phyloP scores from a whole-genome alignment of 768 basidiomycete species.

The Jaapia argillacea region DNA sequence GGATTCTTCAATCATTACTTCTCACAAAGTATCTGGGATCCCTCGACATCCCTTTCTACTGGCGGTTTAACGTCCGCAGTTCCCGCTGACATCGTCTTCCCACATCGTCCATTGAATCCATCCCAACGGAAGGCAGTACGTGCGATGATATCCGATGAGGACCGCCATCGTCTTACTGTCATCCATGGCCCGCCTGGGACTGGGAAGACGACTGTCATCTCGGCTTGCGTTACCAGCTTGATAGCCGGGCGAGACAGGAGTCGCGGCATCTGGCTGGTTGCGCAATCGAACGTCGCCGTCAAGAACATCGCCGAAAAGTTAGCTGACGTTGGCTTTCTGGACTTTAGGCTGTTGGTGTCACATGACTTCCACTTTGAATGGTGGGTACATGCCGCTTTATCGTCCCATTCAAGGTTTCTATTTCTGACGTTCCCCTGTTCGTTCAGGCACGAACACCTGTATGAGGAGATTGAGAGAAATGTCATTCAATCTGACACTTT shows the following conservation, averaged over 20 bases:
- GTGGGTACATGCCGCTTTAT: constrained; percentile 17
- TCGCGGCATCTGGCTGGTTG: constrained; percentile 27
- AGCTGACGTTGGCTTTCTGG: constrained; percentile 16
- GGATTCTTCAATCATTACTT: constrained; percentile 14
- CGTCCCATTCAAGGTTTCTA: too few relatives aligned
- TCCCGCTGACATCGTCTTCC: neutral
- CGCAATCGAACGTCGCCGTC: constrained; percentile 41
- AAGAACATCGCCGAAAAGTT: constrained; percentile 45
- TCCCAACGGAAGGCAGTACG: constrained; percentile 20
- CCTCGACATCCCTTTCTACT: neutral
- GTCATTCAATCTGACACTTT: constrained; percentile 29
- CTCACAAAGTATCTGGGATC: constrained; percentile 19
- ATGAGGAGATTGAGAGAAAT: constrained; percentile 20
- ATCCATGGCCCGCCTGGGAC: constrained; percentile 15
- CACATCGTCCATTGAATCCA: constrained; percentile 11
- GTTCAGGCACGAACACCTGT: constrained; percentile 42
- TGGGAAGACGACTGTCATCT: constrained; percentile 15
- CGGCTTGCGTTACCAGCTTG: constrained; percentile 7
- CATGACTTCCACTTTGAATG: constrained; percentile 36
- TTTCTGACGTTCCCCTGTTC: too few relatives aligned
- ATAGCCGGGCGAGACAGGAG: constrained; percentile 2
- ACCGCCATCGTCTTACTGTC: constrained; percentile 8
- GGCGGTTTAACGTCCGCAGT: neutral
- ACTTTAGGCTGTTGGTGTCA: constrained; percentile 34
- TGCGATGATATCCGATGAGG: constrained; percentile 14